These are phyloP conservation scores for Yarrowia alimentaria DNA, from an alignment of 805 yeast species.

Conservation along the genomic window DNA sequence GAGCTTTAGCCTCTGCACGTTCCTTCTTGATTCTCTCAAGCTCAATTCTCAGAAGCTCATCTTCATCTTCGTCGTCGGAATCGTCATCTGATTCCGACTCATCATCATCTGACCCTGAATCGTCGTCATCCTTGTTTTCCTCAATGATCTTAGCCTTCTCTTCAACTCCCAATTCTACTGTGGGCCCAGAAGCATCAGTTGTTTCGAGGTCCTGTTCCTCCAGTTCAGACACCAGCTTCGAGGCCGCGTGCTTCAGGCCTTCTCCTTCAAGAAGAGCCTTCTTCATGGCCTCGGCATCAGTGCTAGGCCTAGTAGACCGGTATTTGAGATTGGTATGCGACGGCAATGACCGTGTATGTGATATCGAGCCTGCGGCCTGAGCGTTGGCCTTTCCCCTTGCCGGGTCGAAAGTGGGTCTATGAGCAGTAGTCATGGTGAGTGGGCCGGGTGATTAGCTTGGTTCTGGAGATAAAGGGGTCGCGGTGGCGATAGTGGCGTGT, in stretches of 20 bases:
- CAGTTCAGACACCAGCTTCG: neutral
- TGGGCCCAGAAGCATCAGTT: no score
- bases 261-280: conserved; percentile 32
- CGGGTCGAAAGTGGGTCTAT: conserved; percentile 65
- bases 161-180: neutral
- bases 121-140: conserved; percentile 29
- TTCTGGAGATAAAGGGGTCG: no score
- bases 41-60: conserved; percentile 38
- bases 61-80: conserved; percentile 39
- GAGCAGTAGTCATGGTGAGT: conserved; percentile 60
- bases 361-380: conserved; percentile 46
- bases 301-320: conserved; percentile 34
- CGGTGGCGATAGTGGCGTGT: no score
- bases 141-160: conserved; percentile 8
- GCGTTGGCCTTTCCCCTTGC: conserved; percentile 55
- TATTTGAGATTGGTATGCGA: conserved; percentile 55
- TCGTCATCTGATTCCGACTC: conserved; percentile 25
- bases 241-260: conserved; percentile 29
- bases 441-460: no score
- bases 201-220: neutral
- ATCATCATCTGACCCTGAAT: conserved; percentile 28
- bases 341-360: conserved; percentile 54
- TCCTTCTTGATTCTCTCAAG: conserved; percentile 41
- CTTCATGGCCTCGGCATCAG: conserved; percentile 33
- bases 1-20: conserved; percentile 36